Evolutionary conservation across 208 protist genomes (phyloP), one percentile per base, ranked within the genome.

Genomic region (Herpetomonas tarakana): DNA sequence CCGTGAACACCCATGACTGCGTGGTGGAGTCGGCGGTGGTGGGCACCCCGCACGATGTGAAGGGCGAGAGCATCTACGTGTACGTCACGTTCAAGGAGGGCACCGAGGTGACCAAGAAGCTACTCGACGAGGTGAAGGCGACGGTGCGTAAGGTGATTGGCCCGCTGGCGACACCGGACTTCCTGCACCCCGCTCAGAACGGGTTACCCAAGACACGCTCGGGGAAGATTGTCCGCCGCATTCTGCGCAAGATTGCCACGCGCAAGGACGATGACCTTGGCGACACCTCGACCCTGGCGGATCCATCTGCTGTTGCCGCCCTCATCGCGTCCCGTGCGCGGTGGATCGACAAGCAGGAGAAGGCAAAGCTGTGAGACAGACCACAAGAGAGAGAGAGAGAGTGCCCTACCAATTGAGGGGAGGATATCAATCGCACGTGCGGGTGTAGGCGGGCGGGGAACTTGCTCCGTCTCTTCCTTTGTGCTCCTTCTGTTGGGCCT

Each of bases 171-270:
- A 87, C 84, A 3, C 98, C 98, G 1, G 98, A 99, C 58, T 55
- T 76, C 55, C 78, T 97, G 52, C 80, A 92, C 22, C 67, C 75
- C 7, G 81, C 87, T 2, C 79, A 86, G 39, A 63, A 58, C 28
- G 83, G 87, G 0, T 84, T 99, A 24, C 98, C 98, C 30, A 99
- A 99, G 86, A 99, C 97, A 7, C 91, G 98, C 47, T 97, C 85
- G 4, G 98, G 98, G 59, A 99, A 99, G 83, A 99, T 99, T 62
- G 98, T 99, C 81, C 89, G 98, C 28, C 86, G 98, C 39, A 93
- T 99, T 21, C 83, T 99, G 21, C 85, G 97, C 28, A 99, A 99
- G 81, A 96, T 99, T 46, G 97, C 97, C 16, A 58, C 71, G 25
- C 68, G 77, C 18, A 58, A 76, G 3, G 70, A 63, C n/a, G 82